Conservation (phyloP, 495 filamentous ascomycete species). For the Wilcoxina mikolae region DNA sequence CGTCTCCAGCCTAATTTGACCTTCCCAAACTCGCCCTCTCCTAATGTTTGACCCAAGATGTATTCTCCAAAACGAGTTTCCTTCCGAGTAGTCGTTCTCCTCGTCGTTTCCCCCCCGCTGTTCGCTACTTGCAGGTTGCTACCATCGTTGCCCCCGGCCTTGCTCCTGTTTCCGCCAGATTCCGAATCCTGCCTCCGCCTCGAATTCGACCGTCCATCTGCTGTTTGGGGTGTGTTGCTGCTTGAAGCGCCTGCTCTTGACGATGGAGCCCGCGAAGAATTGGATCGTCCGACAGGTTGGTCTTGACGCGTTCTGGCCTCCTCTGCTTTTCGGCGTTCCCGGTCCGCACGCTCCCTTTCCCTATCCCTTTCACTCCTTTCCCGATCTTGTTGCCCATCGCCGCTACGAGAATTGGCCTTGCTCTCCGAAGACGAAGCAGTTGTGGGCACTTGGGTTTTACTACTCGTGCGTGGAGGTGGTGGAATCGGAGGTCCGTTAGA, state of each 20-base stretch:
- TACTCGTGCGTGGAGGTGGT: constrained; percentile 25
- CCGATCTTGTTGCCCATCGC: neutral
- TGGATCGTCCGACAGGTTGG: constrained; percentile 24
- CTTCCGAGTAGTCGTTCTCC: constrained; percentile 35
- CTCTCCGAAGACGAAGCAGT: constrained; percentile 14
- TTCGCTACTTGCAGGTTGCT: neutral
- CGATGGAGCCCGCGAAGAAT: constrained; percentile 21
- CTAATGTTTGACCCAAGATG: constrained; percentile 88
- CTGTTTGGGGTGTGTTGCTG: constrained; percentile 13
- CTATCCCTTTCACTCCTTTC: neutral
- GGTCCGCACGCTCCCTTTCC: constrained; percentile 7
- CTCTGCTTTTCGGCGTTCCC: constrained; percentile 20
- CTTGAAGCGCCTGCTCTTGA: constrained; percentile 12
- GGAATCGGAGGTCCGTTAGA: constrained; percentile 23
- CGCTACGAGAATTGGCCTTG: neutral
- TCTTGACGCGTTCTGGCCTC: constrained; percentile 19
- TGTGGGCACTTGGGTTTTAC: constrained; percentile 21
- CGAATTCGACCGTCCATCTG: constrained; percentile 12
- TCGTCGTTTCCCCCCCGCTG: constrained; percentile 29
- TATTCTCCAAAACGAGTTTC: constrained; percentile 88
- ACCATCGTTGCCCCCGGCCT: constrained; percentile 12
- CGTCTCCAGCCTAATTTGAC: constrained; percentile 99
- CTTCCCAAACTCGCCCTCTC: constrained; percentile 97
- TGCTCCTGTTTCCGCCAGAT: constrained; percentile 19
- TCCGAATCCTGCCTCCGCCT: constrained; percentile 20